Evolutionary conservation across 805 yeast genomes (phyloP), one percentile per base, ranked within the genome.

Genomic region (Yamadazyma philogaea): DNA sequence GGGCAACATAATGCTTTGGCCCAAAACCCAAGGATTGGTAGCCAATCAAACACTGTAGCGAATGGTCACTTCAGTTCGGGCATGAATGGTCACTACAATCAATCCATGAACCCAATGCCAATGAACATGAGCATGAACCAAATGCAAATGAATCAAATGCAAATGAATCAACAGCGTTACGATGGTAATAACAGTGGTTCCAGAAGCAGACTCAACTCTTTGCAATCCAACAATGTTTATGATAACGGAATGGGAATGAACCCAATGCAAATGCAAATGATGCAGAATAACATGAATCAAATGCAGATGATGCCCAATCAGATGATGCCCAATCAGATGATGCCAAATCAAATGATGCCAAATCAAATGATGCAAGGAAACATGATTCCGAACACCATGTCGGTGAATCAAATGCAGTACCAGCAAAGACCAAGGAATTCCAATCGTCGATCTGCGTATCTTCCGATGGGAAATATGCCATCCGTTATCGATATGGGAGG

Each of bases 401-500:
- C 28, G 15, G 22, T 40, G 42, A 41, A 38, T 15, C 48, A 41
- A 30, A 42, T 33, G 42, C 42, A 44, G 18, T 45, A 38, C 37
- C 43, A 51, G 50, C 39, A 31, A 22, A 42, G 49, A 20, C 59
- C 64, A 20, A 66, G 64, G 50, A 59, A 57, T 39, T 52, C 42
- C 22, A 65, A 63, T 45, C 63, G 74, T 34, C 58, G 72, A 22
- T 66, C 72, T 0, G 64, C 55, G 6, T 61, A 59, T 47, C 63
- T 68, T 6, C 35, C 47, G 15, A 57, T 64, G 56, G 55, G 55
- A 16, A 64, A 62, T n/a, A 46, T 47, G 17, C 37, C 59, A 19
- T 58, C 57, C 8, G 64, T 62, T 1, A 41, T 68, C 15, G 75
- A 69, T 52, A 59, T 66, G 58, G 74, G 74, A 11, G 74, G 73